Evolutionary conservation across 2,329 filamentous ascomycete species (phyloP).

Genomic region (Beauveria caledonica): DNA sequence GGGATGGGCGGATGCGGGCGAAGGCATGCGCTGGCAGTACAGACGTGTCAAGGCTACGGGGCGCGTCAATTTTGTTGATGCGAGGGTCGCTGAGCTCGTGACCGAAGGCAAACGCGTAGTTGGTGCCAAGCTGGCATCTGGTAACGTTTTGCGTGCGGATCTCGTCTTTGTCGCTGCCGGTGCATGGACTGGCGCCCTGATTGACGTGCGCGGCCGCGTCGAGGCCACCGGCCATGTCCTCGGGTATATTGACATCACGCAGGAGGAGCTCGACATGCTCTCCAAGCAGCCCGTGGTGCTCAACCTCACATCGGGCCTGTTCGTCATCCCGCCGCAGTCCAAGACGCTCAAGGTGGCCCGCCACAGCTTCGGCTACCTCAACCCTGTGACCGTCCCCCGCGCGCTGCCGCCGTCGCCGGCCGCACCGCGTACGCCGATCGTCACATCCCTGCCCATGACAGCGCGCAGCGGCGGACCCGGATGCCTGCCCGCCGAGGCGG

Average conservation of each 20-base stretch:
- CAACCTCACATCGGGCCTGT: conserved; percentile 63
- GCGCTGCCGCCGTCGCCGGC: conserved; percentile 25
- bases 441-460: conserved; percentile 30
- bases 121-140: conserved; percentile 40
- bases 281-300: conserved; percentile 62
- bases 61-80: conserved; percentile 48
- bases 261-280: conserved; percentile 59
- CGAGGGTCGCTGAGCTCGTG: conserved; percentile 36
- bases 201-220: conserved; percentile 69
- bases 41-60: conserved; percentile 43
- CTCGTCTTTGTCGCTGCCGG: conserved; percentile 76
- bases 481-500: conserved; percentile 51
- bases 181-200: conserved; percentile 72
- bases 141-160: conserved; percentile 46
- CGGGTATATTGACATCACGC: conserved; percentile 66
- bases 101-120: conserved; percentile 34
- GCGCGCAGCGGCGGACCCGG: conserved; percentile 32
- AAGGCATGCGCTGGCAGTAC: conserved; percentile 58
- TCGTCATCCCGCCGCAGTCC: conserved; percentile 61
- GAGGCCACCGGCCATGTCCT: conserved; percentile 77
- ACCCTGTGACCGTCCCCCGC: conserved; percentile 33
- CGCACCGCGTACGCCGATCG: conserved; percentile 21
- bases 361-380: conserved; percentile 61
- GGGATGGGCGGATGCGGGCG: conserved; percentile 75
- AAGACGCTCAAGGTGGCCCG: conserved; percentile 60